These are phyloP conservation scores for Chlamydomonas schloesseri DNA, from an alignment of 139 green algal genomes.

Conservation along the genomic window DNA sequence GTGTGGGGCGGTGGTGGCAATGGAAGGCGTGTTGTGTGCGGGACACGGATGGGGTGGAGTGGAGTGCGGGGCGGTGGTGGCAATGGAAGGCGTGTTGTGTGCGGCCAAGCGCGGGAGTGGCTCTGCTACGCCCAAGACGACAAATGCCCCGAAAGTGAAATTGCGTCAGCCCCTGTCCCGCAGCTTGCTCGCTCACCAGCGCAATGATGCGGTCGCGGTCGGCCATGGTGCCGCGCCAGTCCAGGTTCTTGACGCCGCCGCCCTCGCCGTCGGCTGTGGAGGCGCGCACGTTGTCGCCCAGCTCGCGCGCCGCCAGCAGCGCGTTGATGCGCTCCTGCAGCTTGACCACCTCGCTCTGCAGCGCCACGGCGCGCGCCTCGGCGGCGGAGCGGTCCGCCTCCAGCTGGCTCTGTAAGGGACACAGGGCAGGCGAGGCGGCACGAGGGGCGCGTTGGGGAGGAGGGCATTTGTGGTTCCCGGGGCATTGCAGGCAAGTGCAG, in stretches of 20 bases:
- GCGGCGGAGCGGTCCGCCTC: conserved; percentile 62
- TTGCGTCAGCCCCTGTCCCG: too few relatives aligned
- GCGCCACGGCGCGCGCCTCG: conserved; percentile 15
- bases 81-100: too few relatives aligned
- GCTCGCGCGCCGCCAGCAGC: conserved; percentile 41
- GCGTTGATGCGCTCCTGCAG: conserved; percentile 63
- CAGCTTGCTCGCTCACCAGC: not conserved
- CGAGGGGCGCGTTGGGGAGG: too few relatives aligned
- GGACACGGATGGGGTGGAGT: not conserved
- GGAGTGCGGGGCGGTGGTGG: too few relatives aligned
- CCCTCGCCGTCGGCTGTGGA: not conserved
- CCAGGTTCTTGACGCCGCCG: not conserved
- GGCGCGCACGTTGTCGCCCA: not conserved
- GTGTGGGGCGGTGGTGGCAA: not conserved
- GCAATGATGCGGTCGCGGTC: not conserved
- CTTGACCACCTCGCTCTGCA: conserved; percentile 53
- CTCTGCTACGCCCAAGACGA: too few relatives aligned
- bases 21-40: conserved; percentile 33
- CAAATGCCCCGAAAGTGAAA: too few relatives aligned
- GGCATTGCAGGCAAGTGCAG: too few relatives aligned
- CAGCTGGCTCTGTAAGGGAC: conserved; percentile 48
- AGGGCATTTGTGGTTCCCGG: too few relatives aligned
- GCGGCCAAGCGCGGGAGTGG: too few relatives aligned
- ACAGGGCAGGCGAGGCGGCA: too few relatives aligned
- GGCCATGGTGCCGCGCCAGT: not conserved